A percentile compares a stretch with the other conserved stretches of the same genome.
These are phyloP conservation scores for Leccinellum rugosiceps DNA, from an alignment of 768 basidiomycete species.

Conservation along the genomic window DNA sequence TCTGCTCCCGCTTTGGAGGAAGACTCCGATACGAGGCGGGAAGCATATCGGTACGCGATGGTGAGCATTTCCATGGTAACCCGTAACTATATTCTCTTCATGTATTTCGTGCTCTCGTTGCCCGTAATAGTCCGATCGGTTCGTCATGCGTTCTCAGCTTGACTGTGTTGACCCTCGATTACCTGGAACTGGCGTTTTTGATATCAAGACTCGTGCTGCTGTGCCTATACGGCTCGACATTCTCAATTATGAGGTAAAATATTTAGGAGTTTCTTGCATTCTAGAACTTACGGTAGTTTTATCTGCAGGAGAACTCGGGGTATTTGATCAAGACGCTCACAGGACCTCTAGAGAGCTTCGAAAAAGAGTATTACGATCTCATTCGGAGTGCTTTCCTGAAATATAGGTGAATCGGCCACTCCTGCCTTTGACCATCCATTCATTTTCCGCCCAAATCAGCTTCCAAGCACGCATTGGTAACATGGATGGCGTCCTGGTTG, in stretches of 20 bases:
- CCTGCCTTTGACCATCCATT: not conserved
- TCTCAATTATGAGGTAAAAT: slow-evolving; percentile 68
- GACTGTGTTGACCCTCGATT: slow-evolving; percentile 80
- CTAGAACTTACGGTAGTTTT: not conserved
- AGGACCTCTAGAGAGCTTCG: slow-evolving; percentile 76
- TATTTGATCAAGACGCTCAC: slow-evolving; percentile 66
- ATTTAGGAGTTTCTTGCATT: not conserved
- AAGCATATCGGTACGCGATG: slow-evolving; percentile 86
- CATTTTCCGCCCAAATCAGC: slow-evolving; percentile 34
- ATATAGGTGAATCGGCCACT: slow-evolving; percentile 57
- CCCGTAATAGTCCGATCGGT: slow-evolving; percentile 36
- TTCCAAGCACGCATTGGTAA: slow-evolving; percentile 95
- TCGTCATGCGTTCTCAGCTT: slow-evolving; percentile 93
- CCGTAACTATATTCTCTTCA: not conserved
- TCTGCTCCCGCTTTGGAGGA: slow-evolving; percentile 27
- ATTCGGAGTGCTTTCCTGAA: slow-evolving; percentile 93
- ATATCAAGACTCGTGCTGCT: slow-evolving; percentile 92
- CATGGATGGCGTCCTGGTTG: slow-evolving; percentile 93
- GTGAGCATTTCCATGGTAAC: slow-evolving; percentile 36
- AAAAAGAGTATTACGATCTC: slow-evolving; percentile 93
- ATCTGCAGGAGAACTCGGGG: slow-evolving; percentile 68
- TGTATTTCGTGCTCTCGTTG: not conserved
- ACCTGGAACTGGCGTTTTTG: slow-evolving; percentile 90
- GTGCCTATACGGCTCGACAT: slow-evolving; percentile 81
- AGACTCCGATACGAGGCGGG: slow-evolving; percentile 40